Percentiles rank a stretch among this genome's conserved stretches.
Conservation (phyloP, 2,329 filamentous ascomycete species). For the Cladosporium velox region DNA sequence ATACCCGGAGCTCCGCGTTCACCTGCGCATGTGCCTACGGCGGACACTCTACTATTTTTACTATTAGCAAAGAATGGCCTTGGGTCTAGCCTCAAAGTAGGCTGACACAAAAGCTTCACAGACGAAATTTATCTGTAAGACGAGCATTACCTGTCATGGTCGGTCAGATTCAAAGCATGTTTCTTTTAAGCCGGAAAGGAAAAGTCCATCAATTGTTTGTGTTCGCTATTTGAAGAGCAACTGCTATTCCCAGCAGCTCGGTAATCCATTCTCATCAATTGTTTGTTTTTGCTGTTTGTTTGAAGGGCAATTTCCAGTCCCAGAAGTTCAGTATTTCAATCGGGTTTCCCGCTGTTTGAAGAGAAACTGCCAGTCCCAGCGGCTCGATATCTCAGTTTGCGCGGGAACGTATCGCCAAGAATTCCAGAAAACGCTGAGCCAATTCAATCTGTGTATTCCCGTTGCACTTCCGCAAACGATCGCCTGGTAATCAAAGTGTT, state of each 20-base stretch:
- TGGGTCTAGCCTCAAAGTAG: background rate
- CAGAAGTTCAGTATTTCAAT: too few relatives aligned
- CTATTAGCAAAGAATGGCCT: background rate
- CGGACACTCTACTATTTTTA: background rate
- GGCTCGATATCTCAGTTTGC: background rate
- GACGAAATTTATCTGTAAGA: background rate
- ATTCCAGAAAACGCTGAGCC: background rate
- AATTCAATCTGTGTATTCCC: background rate
- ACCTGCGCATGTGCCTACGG: background rate
- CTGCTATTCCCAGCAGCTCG: background rate
- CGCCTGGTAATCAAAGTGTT: background rate
- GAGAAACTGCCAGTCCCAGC: background rate
- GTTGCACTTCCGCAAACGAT: background rate
- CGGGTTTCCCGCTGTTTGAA: background rate
- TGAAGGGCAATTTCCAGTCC: background rate
- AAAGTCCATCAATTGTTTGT: background rate
- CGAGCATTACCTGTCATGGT: too few relatives aligned
- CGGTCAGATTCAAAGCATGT: background rate
- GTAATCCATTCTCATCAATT: background rate
- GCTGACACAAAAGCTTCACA: background rate
- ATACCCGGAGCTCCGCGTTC: background rate
- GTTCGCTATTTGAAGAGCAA: background rate
- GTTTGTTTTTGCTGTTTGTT: background rate
- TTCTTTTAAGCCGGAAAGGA: background rate
- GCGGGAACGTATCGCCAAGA: background rate